These are phyloP conservation scores for Annulohypoxylon nitens DNA, from an alignment of 495 filamentous ascomycete genomes.

Conservation along the genomic window DNA sequence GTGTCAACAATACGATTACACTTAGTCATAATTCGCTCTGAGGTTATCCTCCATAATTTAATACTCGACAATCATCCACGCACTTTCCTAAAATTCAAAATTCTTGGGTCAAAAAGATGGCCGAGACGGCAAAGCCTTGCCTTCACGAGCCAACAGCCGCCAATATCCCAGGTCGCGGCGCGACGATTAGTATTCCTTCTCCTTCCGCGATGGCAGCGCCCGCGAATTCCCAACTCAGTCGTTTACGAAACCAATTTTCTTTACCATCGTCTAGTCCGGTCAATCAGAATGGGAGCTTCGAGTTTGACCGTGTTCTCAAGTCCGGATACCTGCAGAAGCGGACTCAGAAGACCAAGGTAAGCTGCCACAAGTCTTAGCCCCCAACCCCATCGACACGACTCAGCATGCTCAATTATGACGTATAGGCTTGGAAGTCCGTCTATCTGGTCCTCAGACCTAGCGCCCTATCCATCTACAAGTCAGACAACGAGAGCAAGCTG, in stretches of 20 bases:
- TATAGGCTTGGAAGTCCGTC: conserved; percentile 85
- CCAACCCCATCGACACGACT: conserved; percentile 27
- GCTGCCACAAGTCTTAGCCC: conserved; percentile 28
- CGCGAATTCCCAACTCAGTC: conserved; percentile 45
- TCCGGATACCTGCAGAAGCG: conserved; percentile 86
- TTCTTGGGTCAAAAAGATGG: conserved; percentile 28
- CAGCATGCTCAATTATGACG: conserved; percentile 53
- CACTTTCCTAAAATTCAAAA: neutral
- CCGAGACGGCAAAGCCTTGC: conserved; percentile 43
- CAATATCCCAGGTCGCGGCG: conserved; percentile 37
- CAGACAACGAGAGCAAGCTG: conserved; percentile 87
- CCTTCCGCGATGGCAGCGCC: conserved; percentile 42
- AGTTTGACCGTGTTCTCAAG: conserved; percentile 93
- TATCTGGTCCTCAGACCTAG: conserved; percentile 94
- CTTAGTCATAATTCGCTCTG: conserved; percentile 27
- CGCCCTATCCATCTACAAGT: conserved; percentile 94
- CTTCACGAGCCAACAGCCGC: conserved; percentile 33
- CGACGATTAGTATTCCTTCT: conserved; percentile 41
- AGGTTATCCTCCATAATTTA: conserved; percentile 36
- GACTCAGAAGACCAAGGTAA: conserved; percentile 93
- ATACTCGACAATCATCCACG: conserved; percentile 20
- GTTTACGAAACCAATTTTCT: conserved; percentile 73
- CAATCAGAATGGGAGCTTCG: conserved; percentile 95
- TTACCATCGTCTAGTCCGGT: conserved; percentile 67
- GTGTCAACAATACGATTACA: conserved; percentile 32